Base-by-base conservation (phyloP, 2,329 filamentous ascomycete species). In the Aspergillus fumigatus region DNA sequence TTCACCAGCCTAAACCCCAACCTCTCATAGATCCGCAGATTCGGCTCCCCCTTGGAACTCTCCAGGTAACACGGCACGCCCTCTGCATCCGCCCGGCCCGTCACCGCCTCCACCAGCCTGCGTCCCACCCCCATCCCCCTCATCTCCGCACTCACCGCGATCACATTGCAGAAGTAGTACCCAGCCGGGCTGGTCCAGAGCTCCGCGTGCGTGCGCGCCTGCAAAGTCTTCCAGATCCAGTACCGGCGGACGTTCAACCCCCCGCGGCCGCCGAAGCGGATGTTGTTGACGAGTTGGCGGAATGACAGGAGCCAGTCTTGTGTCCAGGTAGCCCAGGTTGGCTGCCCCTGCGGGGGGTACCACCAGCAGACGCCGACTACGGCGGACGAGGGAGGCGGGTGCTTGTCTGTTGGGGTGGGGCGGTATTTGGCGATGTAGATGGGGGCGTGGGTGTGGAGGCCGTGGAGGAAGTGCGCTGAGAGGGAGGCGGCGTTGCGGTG, bases 101-200 rank as follows among this genome's bases (percentile, higher is more conserved):
- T 84, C 6, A 90, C 85, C 47, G 79, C 77, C 62, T 84, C 77
- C 74, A 90, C 86, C 63, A 90, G 72, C 59, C 79, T 77, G 58
- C 82, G 83, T 0, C 87, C 88, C 2, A 90, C 81, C 0, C 88
- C 88, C 64, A 80, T 82, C 0, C 86, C 86, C 67, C 90, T 87
- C 32, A 80, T 80, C 50, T 84, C 80, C 0, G 87, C 85, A 17
- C 83, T 70, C 1, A 90, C 87, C 0, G 87, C 86, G 65, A 90
- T 84, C 59, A 90, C 88, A 65, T 90, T 91, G 61, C 88, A 86
- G 62, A 90, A 90, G 66, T 89, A 90, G 66, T 90, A 90, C 0
- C 88, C 88, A 4, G 80, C 76, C 0, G 81, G 78, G 55, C 88
- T 85, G 0, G 76, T 83, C 88, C 87, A 90, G 3, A 89, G 72